Base-by-base conservation (phyloP, 192 early-diverging fungal species). In the Backusella liffmaniae region DNA sequence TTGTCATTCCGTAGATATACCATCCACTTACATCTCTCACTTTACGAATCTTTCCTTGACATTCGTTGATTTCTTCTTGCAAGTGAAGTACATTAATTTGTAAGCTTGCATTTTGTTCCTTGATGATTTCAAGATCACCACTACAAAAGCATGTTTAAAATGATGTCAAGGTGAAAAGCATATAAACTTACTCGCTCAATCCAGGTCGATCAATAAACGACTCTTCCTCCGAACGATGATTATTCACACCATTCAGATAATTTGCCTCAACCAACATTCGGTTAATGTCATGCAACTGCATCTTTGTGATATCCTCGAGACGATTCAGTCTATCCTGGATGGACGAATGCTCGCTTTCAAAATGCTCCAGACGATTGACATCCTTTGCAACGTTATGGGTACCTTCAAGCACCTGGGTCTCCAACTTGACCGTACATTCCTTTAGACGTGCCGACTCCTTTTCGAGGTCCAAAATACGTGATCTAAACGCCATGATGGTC, bases 251-350 rank as follows among this genome's bases (percentile, higher is more conserved):
- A 29, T 91, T 83, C 15, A 92, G 82, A 68, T 84, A 74, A 35
- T 89, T 86, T 74, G 88, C 89, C 75, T 92, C 92, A 2, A 80
- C 77, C 32, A 86, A 73, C 36, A 91, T 83, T 26, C 82, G 81
- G 66, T 85, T 88, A 75, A 91, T 83, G 56, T 87, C 86, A 35
- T 84, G 77, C 3, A 88, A 76, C 36, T 84, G 78, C 78, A 86
- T 74, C 76, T 80, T 82, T 13, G 78, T 73, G 5, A 83, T 78
- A 23, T 80, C 82, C 42, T 88, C 84, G 62, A 87, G 49, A 4
- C 76, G 66, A 32, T 81, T 81, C 30, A 77, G 39, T 26, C 80
- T 68, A 26, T 77, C 73, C 29, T 74, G 73, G 7, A 79, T 66
- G 4, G 30, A 37, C 4, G 62, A 66, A 46, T 79, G 77, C 5